phyloP scores from a whole-genome alignment of 345 rosid genomes.

The Tarenaya hassleriana region DNA sequence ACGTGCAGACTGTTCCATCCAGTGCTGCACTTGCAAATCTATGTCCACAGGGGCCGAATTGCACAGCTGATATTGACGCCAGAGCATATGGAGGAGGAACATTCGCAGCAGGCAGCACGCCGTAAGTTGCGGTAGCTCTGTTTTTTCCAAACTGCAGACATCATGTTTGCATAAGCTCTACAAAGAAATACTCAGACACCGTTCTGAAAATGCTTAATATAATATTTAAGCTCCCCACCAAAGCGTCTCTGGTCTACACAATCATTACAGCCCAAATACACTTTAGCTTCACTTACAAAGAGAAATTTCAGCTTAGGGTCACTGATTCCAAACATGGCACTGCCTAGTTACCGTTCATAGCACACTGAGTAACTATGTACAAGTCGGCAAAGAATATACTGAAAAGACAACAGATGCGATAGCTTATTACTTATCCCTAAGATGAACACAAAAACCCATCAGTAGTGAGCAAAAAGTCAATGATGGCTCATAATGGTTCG shows the following conservation, averaged over 20 bases:
- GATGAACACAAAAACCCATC: background rate
- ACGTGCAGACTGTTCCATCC: slow-evolving; percentile 88
- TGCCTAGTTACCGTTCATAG: too few relatives aligned
- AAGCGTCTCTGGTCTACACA: too few relatives aligned
- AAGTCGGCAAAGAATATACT: too few relatives aligned
- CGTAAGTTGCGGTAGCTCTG: slow-evolving; percentile 83
- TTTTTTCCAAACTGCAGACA: slow-evolving; percentile 68
- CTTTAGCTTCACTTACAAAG: too few relatives aligned
- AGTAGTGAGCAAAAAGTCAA: background rate
- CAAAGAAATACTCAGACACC: slow-evolving; percentile 7
- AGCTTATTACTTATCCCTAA: too few relatives aligned
- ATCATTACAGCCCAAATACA: too few relatives aligned
- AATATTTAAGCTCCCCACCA: background rate
- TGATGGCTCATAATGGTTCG: background rate
- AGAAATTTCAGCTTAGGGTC: too few relatives aligned
- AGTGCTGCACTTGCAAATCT: slow-evolving; percentile 82
- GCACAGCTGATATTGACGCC: slow-evolving; percentile 77
- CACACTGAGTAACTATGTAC: too few relatives aligned
- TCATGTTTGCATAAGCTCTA: slow-evolving; percentile 28
- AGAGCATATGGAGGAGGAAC: slow-evolving; percentile 86
- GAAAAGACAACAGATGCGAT: background rate
- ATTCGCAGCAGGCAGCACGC: slow-evolving; percentile 81
- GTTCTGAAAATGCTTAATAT: slow-evolving; percentile 5
- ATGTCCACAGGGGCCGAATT: slow-evolving; percentile 80
- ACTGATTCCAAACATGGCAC: too few relatives aligned